Conservation (phyloP, 208 protist genomes). For the Crithidia sp. region DNA sequence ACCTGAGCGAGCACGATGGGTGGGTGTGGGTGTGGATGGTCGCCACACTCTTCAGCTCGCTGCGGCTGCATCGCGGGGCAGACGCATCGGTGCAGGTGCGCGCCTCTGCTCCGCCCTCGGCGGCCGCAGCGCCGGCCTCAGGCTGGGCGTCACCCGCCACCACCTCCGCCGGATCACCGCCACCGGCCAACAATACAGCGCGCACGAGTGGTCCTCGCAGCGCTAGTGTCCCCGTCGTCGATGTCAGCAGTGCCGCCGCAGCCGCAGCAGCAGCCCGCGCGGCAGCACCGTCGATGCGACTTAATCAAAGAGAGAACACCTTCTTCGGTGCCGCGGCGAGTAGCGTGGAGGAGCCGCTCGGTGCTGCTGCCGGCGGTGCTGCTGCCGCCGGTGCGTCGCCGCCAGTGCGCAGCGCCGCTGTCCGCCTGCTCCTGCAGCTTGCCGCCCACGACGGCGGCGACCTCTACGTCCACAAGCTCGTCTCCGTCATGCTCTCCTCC, state of each 20-base stretch:
- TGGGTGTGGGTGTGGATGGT: constrained; percentile 55
- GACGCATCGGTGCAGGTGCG: background rate
- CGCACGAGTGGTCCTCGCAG: background rate
- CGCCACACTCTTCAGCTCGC: constrained; percentile 25
- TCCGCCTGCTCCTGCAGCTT: constrained; percentile 21
- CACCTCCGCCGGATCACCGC: constrained; percentile 10
- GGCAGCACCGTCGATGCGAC: no score
- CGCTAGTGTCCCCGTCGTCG: background rate
- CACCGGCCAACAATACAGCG: constrained; percentile 5
- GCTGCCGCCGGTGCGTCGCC: background rate
- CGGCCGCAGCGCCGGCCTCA: background rate
- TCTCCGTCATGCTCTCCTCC: constrained; percentile 19
- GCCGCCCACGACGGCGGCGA: constrained; percentile 15
- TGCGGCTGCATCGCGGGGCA: background rate
- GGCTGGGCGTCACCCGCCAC: constrained; percentile 2
- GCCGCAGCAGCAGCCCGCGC: background rate
- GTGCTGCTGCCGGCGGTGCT: background rate
- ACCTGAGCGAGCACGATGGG: constrained; percentile 39
- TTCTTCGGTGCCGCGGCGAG: background rate
- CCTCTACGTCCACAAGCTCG: constrained; percentile 16
- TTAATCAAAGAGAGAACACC: no score
- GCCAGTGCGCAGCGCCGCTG: constrained; percentile 15
- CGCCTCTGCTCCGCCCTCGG: background rate
- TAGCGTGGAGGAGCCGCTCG: constrained; percentile 4
- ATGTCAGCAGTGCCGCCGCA: background rate